phyloP scores from a whole-genome alignment of 306 rosid genomes.

The Arachis stenosperma region DNA sequence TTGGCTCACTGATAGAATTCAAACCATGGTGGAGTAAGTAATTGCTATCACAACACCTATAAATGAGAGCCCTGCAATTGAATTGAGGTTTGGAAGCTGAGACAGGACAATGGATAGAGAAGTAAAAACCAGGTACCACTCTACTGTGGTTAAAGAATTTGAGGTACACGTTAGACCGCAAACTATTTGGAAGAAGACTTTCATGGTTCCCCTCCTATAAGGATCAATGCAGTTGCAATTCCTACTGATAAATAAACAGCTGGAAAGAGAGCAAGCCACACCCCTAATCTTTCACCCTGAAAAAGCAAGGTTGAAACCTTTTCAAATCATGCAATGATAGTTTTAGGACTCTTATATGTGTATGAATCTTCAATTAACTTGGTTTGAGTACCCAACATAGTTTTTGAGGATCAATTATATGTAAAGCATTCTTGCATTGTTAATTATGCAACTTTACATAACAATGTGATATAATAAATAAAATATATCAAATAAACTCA shows the following conservation, averaged over 20 bases:
- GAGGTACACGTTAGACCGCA: slow-evolving; percentile 90
- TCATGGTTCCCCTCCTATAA: too few species aligned
- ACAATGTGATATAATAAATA: background rate
- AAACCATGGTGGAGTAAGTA: too few species aligned
- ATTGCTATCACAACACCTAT: too few species aligned
- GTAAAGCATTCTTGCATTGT: too few species aligned
- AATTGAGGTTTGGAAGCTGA: slow-evolving; percentile 98
- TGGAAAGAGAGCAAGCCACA: slow-evolving; percentile 97
- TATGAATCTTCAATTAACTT: too few species aligned
- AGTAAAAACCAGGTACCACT: slow-evolving; percentile 97
- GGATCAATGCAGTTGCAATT: slow-evolving; percentile 36
- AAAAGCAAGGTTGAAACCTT: slow-evolving; percentile 28
- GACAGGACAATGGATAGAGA: slow-evolving; percentile 90
- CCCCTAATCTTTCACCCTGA: slow-evolving; percentile 94
- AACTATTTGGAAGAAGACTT: slow-evolving; percentile 50
- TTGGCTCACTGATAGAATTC: too few species aligned
- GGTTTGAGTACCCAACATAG: too few species aligned
- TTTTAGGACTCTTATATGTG: too few species aligned
- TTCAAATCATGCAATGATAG: background rate
- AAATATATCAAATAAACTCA: slow-evolving; percentile 38
- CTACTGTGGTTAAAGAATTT: slow-evolving; percentile 90
- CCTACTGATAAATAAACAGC: slow-evolving; percentile 96
- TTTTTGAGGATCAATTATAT: too few species aligned
- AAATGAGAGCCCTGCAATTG: slow-evolving; percentile 40
- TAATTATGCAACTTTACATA: background rate